These are phyloP conservation scores for Melanomma pulvis-pyrius DNA, from an alignment of 495 filamentous ascomycete genomes.

Conservation along the genomic window DNA sequence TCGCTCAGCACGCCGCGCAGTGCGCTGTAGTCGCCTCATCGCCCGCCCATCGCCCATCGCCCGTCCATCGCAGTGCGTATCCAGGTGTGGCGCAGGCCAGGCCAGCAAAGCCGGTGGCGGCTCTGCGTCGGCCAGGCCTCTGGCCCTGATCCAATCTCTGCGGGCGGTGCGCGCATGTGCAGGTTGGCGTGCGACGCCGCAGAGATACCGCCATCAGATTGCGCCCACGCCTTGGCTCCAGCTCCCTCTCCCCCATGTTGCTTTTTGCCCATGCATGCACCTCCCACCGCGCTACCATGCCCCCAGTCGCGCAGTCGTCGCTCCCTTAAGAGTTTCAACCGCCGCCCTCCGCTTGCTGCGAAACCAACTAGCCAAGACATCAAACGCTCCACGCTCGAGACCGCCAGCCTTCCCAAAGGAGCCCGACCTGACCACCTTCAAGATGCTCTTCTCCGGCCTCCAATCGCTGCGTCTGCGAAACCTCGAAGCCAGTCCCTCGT, in stretches of 20 bases:
- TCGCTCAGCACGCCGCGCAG: no score
- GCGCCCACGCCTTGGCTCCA: no score
- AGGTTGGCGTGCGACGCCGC: no score
- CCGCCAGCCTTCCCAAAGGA: background rate
- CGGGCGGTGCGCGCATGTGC: no score
- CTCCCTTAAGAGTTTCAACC: background rate
- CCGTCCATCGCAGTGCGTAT: no score
- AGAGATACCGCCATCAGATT: no score
- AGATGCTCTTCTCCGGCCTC: slow-evolving; percentile 29
- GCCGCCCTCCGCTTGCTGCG: slow-evolving; percentile 2
- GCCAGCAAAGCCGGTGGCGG: no score
- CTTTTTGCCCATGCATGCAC: no score
- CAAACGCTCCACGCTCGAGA: slow-evolving; percentile 3
- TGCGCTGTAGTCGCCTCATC: no score
- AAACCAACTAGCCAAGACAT: background rate
- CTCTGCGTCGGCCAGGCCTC: no score
- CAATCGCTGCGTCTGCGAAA: slow-evolving; percentile 33
- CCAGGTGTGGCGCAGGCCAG: background rate
- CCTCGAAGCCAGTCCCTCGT: slow-evolving; percentile 6
- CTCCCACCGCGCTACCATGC: background rate
- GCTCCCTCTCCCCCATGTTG: no score
- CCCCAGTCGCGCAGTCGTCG: background rate
- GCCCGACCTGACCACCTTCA: background rate
- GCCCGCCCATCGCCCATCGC: no score
- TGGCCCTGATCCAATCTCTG: background rate